Evolutionary conservation across 768 basidiomycete genomes (phyloP), one percentile per base, ranked within the genome.

Genomic region (Lepiota venenata): DNA sequence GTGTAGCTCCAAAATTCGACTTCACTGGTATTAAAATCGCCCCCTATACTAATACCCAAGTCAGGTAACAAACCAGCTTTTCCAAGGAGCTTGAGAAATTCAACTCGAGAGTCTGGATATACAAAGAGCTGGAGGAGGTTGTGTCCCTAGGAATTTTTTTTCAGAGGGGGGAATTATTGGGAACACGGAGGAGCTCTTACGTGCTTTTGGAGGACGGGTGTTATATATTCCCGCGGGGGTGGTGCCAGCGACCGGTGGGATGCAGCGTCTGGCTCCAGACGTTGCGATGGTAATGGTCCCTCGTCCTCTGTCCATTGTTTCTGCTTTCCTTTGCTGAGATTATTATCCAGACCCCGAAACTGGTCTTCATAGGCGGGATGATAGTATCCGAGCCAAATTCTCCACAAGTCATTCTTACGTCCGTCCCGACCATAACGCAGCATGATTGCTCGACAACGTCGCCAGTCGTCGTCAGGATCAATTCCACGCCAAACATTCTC

Each of bases 331-430:
- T 74, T 76, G 15, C 69, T 69, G 50, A 73, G 73, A 27, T 27
- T 16, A 45, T 32, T 18, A 52, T 64, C 59, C 37, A 55, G 50
- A 3, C 55, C 52, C 2, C 50, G 41, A 35, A 63, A 64, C 15
- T 61, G 60, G 38, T 56, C 58, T 47, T 61, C 61, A 52, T 60
- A 61, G 6, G 69, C 63, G 14, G 61, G 58, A 56, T 63, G 70
- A 56, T 72, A 63, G 38, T 75, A 69, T 1, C 71, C 77, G 12
- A 93, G 75, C 91, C 91, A 93, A 36, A 71, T 63, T 53, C 71
- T 74, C 91, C 91, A 93, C 10, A 89, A 64, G 51, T 92, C 91
- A 14, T 93, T 73, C 64, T 83, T 89, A 54, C 79, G 77, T 6
- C 91, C 89, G 60, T 93, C 91, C 44, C 79, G 72, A 25, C 76